Percentiles rank a stretch among this genome's conserved stretches.
These are phyloP conservation scores for Sugiyamaella novakii DNA, from an alignment of 1,139 yeast species.

Conservation along the genomic window DNA sequence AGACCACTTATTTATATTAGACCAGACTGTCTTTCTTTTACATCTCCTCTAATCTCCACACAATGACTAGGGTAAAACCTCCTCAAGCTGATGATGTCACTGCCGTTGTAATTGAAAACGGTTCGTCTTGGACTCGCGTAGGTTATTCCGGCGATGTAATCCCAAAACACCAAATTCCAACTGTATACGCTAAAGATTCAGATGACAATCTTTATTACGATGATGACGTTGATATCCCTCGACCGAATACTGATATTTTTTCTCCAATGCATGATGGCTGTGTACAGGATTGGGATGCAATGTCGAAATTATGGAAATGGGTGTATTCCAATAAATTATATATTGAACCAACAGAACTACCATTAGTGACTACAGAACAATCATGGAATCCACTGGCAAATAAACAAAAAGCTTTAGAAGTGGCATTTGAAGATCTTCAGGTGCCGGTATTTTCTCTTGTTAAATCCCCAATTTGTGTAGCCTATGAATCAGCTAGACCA, in stretches of 20 bases:
- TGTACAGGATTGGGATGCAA: conserved; percentile 52
- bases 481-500: conserved; percentile 47
- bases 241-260: conserved; percentile 43
- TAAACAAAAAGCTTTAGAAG: conserved; percentile 72
- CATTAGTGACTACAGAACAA: conserved; percentile 78
- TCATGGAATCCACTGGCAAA: conserved; percentile 78
- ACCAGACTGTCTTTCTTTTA: too few relatives aligned
- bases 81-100: conserved; percentile 51
- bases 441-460: conserved; percentile 88
- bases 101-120: conserved; percentile 92
- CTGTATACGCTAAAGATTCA: conserved; percentile 46
- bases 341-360: conserved; percentile 67
- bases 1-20: too few relatives aligned
- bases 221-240: conserved; percentile 41
- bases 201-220: conserved; percentile 37
- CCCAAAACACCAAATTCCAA: conserved; percentile 77
- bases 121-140: conserved; percentile 77
- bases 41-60: too few relatives aligned
- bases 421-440: conserved; percentile 68
- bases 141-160: conserved; percentile 94
- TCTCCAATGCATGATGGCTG: conserved; percentile 47
- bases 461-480: conserved; percentile 83
- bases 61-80: conserved; percentile 19
- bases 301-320: conserved; percentile 44
- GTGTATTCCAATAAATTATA: conserved; percentile 47